A percentile compares a stretch with the other conserved stretches of the same genome.
phyloP scores from a whole-genome alignment of 2,329 filamentous ascomycete genomes.

The Aurifilum marmelostoma region DNA sequence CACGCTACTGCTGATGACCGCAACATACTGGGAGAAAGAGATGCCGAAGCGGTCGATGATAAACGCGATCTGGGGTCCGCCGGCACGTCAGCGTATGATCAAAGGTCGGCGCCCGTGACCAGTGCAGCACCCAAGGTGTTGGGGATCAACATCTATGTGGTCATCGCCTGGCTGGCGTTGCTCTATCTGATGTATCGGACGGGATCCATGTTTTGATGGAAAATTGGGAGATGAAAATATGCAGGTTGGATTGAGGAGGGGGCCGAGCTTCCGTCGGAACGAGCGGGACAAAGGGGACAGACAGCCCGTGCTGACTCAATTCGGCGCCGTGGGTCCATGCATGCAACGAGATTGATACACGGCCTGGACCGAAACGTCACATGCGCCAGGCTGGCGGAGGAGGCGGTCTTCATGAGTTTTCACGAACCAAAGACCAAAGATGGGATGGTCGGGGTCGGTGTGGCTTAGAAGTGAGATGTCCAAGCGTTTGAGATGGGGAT shows the following conservation, averaged over 20 bases:
- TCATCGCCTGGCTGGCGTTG: constrained; percentile 19
- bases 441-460: not conserved
- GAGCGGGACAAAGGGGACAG: not conserved
- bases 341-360: not conserved
- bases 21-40: not conserved
- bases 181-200: constrained; percentile 26
- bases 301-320: not conserved
- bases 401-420: not conserved
- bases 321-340: not conserved
- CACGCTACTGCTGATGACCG: not conserved
- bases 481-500: not conserved
- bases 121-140: constrained; percentile 20
- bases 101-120: constrained; percentile 1
- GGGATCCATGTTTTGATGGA: constrained; percentile 18
- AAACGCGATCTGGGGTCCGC: not conserved
- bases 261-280: not conserved
- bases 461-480: not conserved
- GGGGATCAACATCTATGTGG: constrained; percentile 21
- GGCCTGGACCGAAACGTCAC: not conserved
- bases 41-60: not conserved
- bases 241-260: not conserved
- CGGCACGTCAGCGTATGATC: not conserved
- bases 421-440: not conserved
- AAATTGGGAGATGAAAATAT: not conserved
- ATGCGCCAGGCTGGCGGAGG: not conserved